Percentiles rank a stretch among this genome's conserved stretches.
These are phyloP conservation scores for Scheffersomyces titani DNA, from an alignment of 1,139 yeast species.

Conservation along the genomic window DNA sequence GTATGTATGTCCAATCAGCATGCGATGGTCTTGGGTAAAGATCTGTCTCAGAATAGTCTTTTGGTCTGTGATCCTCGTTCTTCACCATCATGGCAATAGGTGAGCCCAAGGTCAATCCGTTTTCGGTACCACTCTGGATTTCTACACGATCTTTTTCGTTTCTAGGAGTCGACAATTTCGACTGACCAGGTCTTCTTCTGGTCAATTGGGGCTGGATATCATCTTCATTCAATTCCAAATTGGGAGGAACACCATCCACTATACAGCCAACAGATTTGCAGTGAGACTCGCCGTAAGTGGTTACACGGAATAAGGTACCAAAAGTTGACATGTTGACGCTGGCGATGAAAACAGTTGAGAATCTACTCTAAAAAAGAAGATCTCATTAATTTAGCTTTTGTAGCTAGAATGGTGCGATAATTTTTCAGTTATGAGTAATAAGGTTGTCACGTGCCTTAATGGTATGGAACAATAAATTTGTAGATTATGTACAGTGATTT, in stretches of 20 bases:
- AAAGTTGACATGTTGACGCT: slow-evolving; percentile 39
- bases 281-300: slow-evolving; percentile 98
- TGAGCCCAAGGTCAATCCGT: slow-evolving; percentile 88
- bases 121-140: slow-evolving; percentile 93
- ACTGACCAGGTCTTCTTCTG: slow-evolving; percentile 97
- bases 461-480: background rate
- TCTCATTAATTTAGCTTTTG: background rate
- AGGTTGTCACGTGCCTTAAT: background rate
- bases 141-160: slow-evolving; percentile 91
- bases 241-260: slow-evolving; percentile 98
- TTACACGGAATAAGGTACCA: slow-evolving; percentile 59
- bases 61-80: slow-evolving; percentile 96
- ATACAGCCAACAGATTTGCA: slow-evolving; percentile 98
- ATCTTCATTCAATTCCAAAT: slow-evolving; percentile 75
- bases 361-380: background rate
- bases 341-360: background rate
- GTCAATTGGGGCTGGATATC: slow-evolving; percentile 95
- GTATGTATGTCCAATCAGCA: slow-evolving; percentile 92
- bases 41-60: slow-evolving; percentile 93
- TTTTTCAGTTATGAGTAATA: background rate
- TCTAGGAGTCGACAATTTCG: slow-evolving; percentile 89
- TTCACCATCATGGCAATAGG: slow-evolving; percentile 92
- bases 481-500: no score
- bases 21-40: slow-evolving; percentile 96
- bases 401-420: background rate